Evolutionary conservation across 371 early-diverging fungal genomes (phyloP).

Genomic region (Dinochytrium kinnereticum): DNA sequence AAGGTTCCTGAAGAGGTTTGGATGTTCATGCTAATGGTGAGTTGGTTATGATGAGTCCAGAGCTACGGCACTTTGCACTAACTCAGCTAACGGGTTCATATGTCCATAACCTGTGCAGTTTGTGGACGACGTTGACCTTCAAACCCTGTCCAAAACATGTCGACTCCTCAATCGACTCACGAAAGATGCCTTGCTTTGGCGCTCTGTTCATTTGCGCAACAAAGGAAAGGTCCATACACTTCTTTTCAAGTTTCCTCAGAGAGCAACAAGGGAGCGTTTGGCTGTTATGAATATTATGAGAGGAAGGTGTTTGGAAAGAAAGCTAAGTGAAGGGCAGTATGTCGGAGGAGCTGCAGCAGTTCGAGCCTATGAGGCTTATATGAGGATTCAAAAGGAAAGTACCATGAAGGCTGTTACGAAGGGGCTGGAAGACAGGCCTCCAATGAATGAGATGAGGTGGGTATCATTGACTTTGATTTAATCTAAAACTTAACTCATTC

Average conservation of each 20-base stretch:
- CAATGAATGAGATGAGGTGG: background rate
- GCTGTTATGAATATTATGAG: slow-evolving; percentile 5
- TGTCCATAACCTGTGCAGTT: no score
- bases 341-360: slow-evolving; percentile 8
- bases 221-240: background rate
- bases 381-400: slow-evolving; percentile 6
- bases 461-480: background rate
- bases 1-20: slow-evolving; percentile 13
- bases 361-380: slow-evolving; percentile 15
- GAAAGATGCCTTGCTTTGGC: slow-evolving; percentile 3
- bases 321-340: slow-evolving; percentile 16
- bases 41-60: no score
- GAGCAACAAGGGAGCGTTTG: background rate
- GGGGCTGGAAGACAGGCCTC: slow-evolving; percentile 4
- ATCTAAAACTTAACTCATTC: no score
- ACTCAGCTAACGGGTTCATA: no score
- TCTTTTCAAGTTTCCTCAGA: slow-evolving; percentile 7
- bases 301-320: background rate
- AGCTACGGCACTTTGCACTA: no score
- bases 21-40: slow-evolving; percentile 18
- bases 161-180: slow-evolving; percentile 9
- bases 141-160: background rate
- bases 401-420: slow-evolving; percentile 6
- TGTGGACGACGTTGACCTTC: slow-evolving; percentile 17
- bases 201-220: slow-evolving; percentile 1